Percentiles rank a stretch among this genome's conserved stretches.
phyloP scores from a whole-genome alignment of 176 grass and related monocot genomes.

The Eragrostis curvula region DNA sequence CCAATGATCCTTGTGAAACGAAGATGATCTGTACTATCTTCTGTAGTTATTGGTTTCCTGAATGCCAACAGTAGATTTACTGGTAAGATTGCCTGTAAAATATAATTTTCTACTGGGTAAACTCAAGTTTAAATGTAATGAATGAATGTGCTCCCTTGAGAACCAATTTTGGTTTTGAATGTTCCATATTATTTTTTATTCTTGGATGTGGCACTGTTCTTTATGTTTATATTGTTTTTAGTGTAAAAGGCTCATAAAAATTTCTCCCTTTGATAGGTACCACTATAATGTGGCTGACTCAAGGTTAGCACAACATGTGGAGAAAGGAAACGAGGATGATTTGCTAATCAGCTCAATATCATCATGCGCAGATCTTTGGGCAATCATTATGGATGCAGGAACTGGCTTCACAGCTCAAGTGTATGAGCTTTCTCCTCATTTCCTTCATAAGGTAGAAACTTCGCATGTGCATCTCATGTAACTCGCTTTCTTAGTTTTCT shows the following conservation, averaged over 20 bases:
- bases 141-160: background rate
- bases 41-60: background rate
- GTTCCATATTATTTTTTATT: background rate
- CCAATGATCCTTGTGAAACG: background rate
- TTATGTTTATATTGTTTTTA: background rate
- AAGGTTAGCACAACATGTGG: conserved; percentile 68
- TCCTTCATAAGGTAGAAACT: conserved; percentile 57
- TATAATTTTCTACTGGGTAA: conserved; percentile 10
- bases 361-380: conserved; percentile 75
- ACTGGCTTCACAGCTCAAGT: conserved; percentile 76
- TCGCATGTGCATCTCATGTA: conserved; percentile 12
- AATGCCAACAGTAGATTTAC: background rate
- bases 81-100: background rate
- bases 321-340: conserved; percentile 80
- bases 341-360: conserved; percentile 80
- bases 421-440: conserved; percentile 62
- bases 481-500: conserved; percentile 15
- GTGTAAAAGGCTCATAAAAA: conserved; percentile 38
- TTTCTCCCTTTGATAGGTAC: conserved; percentile 53
- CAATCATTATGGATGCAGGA: conserved; percentile 85
- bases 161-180: background rate
- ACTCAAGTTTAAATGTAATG: conserved; percentile 4
- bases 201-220: background rate
- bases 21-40: background rate
- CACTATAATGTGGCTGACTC: conserved; percentile 71